These are phyloP conservation scores for Fusarium sp. DNA, from an alignment of 2,329 filamentous ascomycete species.

Conservation along the genomic window DNA sequence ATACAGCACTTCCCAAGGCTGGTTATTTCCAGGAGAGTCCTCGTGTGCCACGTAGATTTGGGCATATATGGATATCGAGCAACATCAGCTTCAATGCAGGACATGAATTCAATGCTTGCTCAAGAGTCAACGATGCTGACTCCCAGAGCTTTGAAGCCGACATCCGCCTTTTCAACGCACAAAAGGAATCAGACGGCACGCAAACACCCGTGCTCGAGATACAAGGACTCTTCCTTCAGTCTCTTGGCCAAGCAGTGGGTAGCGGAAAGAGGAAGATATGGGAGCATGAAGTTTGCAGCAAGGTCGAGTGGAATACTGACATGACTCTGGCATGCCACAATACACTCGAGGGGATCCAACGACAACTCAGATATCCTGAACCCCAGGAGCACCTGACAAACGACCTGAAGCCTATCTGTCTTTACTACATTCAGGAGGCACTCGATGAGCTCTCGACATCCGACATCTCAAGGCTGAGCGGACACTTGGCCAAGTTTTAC, in stretches of 20 bases:
- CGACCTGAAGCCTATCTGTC: neutral
- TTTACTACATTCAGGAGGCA: neutral
- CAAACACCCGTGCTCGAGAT: neutral
- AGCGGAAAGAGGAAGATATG: neutral
- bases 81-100: neutral
- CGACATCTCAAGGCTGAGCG: neutral
- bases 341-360: neutral
- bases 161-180: neutral
- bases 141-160: neutral
- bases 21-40: neutral
- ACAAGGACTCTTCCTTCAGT: neutral
- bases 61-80: neutral
- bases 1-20: neutral
- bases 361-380: neutral
- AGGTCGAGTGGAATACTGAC: neutral
- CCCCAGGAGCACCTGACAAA: neutral
- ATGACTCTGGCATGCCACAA: neutral
- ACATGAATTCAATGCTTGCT: neutral
- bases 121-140: neutral
- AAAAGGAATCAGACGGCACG: neutral
- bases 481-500: neutral
- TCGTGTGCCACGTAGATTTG: neutral
- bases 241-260: neutral
- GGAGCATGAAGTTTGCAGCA: neutral
- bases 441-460: neutral